phyloP scores from a whole-genome alignment of 2,329 filamentous ascomycete species.

The Trematosphaeria pertusa region DNA sequence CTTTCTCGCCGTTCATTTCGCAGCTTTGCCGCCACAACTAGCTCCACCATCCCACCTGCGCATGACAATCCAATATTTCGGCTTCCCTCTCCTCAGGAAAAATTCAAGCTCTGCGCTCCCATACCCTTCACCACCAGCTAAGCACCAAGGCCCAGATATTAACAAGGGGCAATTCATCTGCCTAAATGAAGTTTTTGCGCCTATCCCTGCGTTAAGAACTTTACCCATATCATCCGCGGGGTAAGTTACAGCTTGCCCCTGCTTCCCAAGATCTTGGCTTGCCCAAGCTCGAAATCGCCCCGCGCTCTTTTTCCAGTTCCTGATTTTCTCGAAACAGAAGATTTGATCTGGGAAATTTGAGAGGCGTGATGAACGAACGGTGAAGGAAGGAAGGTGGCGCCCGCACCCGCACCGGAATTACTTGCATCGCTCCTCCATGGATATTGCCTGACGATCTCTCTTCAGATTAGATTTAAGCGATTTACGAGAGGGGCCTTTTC shows the following conservation, averaged over 20 bases:
- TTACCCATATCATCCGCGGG: slow-evolving; percentile 46
- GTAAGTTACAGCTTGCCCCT: slow-evolving; percentile 15
- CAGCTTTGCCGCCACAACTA: slow-evolving; percentile 1
- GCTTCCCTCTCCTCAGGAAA: slow-evolving; percentile 14
- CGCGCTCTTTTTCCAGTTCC: too few relatives aligned
- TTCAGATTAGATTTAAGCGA: background rate
- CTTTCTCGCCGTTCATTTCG: too few relatives aligned
- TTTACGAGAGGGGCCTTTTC: too few relatives aligned
- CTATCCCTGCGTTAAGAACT: slow-evolving; percentile 5
- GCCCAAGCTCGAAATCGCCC: too few relatives aligned
- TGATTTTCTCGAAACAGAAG: too few relatives aligned
- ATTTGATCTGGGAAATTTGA: background rate
- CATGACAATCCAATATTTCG: slow-evolving; percentile 15
- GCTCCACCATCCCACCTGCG: background rate
- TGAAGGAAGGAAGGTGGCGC: background rate
- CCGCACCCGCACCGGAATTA: background rate
- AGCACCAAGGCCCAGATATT: background rate
- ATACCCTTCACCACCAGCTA: background rate
- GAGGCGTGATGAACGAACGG: background rate
- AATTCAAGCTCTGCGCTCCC: slow-evolving; percentile 8
- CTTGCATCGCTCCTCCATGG: background rate
- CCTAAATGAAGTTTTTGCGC: slow-evolving; percentile 9
- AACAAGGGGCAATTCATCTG: slow-evolving; percentile 1
- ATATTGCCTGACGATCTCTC: too few relatives aligned
- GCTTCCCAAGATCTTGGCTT: background rate